A percentile compares a stretch with the other conserved stretches of the same genome.
Conservation (phyloP, 176 grass and related monocot species). For the Carex scoparia region DNA sequence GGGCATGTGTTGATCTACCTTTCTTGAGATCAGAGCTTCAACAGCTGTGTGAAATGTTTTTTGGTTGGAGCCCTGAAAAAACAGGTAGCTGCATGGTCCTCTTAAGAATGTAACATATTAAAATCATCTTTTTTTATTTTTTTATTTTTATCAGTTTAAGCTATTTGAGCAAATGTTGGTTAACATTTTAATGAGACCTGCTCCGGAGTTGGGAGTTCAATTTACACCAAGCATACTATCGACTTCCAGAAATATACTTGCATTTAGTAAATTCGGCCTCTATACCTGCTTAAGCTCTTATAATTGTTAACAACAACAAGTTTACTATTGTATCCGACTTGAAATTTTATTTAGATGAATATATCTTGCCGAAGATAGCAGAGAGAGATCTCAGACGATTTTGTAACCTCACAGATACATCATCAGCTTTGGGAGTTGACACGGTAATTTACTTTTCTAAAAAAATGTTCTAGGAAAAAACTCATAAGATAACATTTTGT, state of each 20-base stretch:
- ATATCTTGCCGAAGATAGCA: slow-evolving; percentile 93
- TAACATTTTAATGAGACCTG: background rate
- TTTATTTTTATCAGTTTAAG: background rate
- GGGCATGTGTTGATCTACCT: slow-evolving; percentile 46
- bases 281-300: background rate
- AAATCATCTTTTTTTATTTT: background rate
- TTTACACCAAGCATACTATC: too few species aligned
- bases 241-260: background rate
- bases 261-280: background rate
- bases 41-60: slow-evolving; percentile 61
- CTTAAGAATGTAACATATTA: background rate
- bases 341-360: slow-evolving; percentile 56
- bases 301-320: background rate
- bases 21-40: slow-evolving; percentile 63
- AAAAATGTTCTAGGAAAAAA: background rate
- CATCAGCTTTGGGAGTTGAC: slow-evolving; percentile 41
- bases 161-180: background rate
- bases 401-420: slow-evolving; percentile 50
- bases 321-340: background rate
- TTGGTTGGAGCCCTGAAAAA: slow-evolving; percentile 71
- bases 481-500: background rate
- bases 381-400: slow-evolving; percentile 93
- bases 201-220: background rate
- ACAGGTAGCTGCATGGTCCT: slow-evolving; percentile 48
- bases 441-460: background rate